Conservation (phyloP, 2,329 filamentous ascomycete genomes). For the Cladophialophora carrionii region DNA sequence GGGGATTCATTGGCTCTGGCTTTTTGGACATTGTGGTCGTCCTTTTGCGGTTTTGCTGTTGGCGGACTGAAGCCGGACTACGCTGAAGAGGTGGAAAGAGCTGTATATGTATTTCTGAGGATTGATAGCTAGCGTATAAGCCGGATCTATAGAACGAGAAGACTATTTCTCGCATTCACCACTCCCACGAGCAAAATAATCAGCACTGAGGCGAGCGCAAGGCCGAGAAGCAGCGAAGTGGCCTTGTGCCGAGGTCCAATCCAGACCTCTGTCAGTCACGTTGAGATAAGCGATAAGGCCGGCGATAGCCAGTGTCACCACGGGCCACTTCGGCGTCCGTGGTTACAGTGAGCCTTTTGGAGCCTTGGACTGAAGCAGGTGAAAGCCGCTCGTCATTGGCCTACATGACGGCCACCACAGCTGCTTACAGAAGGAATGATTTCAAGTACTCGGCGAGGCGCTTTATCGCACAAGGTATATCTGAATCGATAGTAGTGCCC, state of each 20-base stretch:
- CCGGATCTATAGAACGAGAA: background rate
- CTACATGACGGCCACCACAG: background rate
- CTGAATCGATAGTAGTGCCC: background rate
- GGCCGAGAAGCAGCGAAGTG: background rate
- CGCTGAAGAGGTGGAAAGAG: background rate
- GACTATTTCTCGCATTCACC: background rate
- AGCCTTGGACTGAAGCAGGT: background rate
- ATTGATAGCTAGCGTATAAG: background rate
- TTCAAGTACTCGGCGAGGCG: background rate
- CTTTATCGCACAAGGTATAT: background rate
- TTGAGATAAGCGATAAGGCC: slow-evolving; percentile 17
- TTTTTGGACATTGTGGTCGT: slow-evolving; percentile 12
- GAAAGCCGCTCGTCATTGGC: slow-evolving; percentile 14
- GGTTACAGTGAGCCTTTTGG: slow-evolving; percentile 2
- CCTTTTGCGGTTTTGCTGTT: background rate
- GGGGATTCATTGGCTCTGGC: slow-evolving; percentile 12
- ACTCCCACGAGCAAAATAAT: background rate
- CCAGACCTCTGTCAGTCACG: background rate
- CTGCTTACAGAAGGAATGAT: slow-evolving; percentile 1
- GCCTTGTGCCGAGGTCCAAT: slow-evolving; percentile 13
- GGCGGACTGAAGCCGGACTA: background rate
- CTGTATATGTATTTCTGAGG: background rate
- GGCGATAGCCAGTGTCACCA: background rate
- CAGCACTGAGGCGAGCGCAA: background rate
- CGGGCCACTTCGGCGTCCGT: slow-evolving; percentile 7